Base-by-base conservation (phyloP, 163 green algal species). In the Prototheca cutis region DNA sequence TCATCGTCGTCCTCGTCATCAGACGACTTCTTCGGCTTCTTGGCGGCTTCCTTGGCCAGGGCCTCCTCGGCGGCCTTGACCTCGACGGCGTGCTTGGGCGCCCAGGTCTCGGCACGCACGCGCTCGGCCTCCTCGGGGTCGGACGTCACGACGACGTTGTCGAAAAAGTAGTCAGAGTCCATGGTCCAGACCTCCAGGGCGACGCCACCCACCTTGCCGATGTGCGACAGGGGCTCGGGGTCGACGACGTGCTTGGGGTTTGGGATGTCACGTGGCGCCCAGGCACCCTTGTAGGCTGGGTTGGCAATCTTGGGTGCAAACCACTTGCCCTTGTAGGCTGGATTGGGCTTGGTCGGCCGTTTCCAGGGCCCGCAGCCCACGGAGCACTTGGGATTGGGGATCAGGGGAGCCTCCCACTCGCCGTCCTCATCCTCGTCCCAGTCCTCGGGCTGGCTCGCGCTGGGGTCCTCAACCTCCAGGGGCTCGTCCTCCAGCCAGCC, bases 171-270 rank as follows among this genome's bases (percentile, higher is more conserved):
- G 53, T 76, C 77, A 6, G 79, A 25, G 66, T 88, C 83, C 78
- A 94, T 90, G 55, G 86, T 93, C 90, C 90, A 97, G 66, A 97
- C 84, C 78, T 97, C 90, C 49, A 97, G 71, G 18, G 80, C 90
- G 13, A 91, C 85, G 18, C 62, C 90, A 5, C 71, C 82, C 1
- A 96, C 53, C 48, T 67, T 66, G 31, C 75, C 84, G n/a, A 97
- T 68, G 60, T 82, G 71, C 18, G 53, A 53, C 25, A 95, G 65
- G 0, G 89, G 89, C 2, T 58, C 39, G 1, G 71, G 49, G 52
- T 93, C 83, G 45, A 89, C 63, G 66, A 75, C 87, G 70, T 85
- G 87, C 40, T 84, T 73, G 2, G 90, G 90, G 84, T 97, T 97
- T 49, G 77, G 68, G 48, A 96, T 89, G 48, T 80, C 71, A 8